Percentiles rank a stretch among this genome's conserved stretches.
phyloP scores from a whole-genome alignment of 441 rosid genomes.

The Lepidium campestre region DNA sequence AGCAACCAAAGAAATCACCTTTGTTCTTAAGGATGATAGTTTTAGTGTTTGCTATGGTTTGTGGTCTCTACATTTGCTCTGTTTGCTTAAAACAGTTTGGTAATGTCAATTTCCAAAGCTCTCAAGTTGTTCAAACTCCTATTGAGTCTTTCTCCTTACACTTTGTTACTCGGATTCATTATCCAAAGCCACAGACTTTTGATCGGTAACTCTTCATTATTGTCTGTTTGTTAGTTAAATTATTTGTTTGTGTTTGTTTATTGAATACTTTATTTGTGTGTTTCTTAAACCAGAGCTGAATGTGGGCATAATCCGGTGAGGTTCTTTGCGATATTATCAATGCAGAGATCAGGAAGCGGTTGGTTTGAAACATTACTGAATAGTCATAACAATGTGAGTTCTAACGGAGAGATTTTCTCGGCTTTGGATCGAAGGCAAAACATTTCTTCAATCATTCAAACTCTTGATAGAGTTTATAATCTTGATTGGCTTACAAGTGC shows the following conservation, averaged over 20 bases:
- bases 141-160: conserved; percentile 16
- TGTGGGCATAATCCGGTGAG: conserved; percentile 72
- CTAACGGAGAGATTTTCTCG: conserved; percentile 90
- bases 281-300: conserved; percentile 45
- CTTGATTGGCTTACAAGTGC: conserved; percentile 87
- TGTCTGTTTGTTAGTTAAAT: neutral
- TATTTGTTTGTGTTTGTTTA: neutral
- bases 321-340: conserved; percentile 80
- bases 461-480: conserved; percentile 78
- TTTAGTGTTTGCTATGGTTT: conserved; percentile 60
- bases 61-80: conserved; percentile 61
- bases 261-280: neutral
- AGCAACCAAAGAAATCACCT: conserved; percentile 67
- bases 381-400: conserved; percentile 81
- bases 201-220: conserved; percentile 41
- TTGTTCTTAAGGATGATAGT: conserved; percentile 64
- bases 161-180: conserved; percentile 43
- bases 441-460: conserved; percentile 49
- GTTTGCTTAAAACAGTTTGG: conserved; percentile 65
- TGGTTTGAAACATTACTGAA: conserved; percentile 95
- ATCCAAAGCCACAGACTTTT: conserved; percentile 76
- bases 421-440: conserved; percentile 57
- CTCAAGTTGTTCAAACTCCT: conserved; percentile 34
- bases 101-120: conserved; percentile 27
- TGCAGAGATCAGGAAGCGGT: conserved; percentile 97